These are phyloP conservation scores for Fusarium liriodendri DNA, from an alignment of 2,329 filamentous ascomycete species.

Conservation along the genomic window DNA sequence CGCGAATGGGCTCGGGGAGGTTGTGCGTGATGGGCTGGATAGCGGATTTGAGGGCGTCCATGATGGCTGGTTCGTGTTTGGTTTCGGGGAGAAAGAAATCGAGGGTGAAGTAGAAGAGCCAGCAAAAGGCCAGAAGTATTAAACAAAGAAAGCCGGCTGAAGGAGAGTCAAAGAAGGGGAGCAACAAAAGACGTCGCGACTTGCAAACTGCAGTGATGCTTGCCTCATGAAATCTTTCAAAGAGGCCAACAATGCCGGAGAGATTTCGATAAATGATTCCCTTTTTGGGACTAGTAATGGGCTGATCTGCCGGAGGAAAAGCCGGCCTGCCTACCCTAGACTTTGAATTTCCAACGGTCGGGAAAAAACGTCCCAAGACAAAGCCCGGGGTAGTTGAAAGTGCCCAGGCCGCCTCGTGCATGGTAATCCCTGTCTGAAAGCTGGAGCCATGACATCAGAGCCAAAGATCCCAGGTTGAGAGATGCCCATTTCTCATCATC, in stretches of 20 bases:
- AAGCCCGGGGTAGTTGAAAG: constrained; percentile 4
- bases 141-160: constrained; percentile 14
- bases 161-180: constrained; percentile 33
- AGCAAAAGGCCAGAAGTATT: neutral
- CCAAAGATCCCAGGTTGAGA: constrained; percentile 5
- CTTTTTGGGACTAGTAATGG: constrained; percentile 13
- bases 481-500: constrained; percentile 5
- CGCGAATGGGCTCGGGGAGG: constrained; percentile 79
- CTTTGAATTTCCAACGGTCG: neutral
- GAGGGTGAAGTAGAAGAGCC: neutral
- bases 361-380: neutral
- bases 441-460: constrained; percentile 30
- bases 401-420: neutral
- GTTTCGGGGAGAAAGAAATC: neutral
- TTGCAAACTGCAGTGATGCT: constrained; percentile 6
- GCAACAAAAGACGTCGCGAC: constrained; percentile 21
- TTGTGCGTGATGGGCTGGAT: constrained; percentile 78
- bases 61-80: constrained; percentile 46
- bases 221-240: constrained; percentile 17
- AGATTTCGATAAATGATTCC: constrained; percentile 17
- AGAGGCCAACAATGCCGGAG: constrained; percentile 39
- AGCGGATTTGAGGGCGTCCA: constrained; percentile 71
- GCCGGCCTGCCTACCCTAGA: constrained; percentile 22
- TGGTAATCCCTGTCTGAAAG: constrained; percentile 17
- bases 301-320: neutral